Percentiles rank a stretch among this genome's conserved stretches.
Conservation (phyloP, 2,329 filamentous ascomycete genomes). For the Fonsecaea erecta region DNA sequence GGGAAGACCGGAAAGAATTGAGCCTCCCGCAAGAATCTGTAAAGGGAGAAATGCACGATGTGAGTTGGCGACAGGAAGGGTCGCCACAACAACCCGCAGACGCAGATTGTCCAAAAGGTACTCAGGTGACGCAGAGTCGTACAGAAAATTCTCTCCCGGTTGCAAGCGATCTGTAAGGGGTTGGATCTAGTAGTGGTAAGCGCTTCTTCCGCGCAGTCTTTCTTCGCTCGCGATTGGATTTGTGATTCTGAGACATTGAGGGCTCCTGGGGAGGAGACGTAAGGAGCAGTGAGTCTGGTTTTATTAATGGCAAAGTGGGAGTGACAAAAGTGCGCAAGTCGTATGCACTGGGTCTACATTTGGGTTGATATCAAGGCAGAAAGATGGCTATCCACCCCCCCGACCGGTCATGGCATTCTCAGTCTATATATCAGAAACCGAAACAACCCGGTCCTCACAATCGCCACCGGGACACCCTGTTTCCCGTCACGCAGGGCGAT, state of each 20-base stretch:
- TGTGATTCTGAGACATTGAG: constrained; percentile 32
- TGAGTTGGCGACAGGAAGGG: constrained; percentile 27
- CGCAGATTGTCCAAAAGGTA: constrained; percentile 17
- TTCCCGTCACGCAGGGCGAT: constrained; percentile 17
- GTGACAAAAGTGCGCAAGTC: constrained; percentile 9
- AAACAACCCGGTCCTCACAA: constrained; percentile 3
- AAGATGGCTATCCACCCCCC: constrained; percentile 1
- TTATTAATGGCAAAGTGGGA: constrained; percentile 6
- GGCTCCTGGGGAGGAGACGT: constrained; percentile 28
- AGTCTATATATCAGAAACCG: constrained; percentile 28
- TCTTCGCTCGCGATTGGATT: constrained; percentile 22
- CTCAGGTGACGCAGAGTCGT: constrained; percentile 31
- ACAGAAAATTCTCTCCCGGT: constrained; percentile 25
- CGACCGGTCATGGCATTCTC: constrained; percentile 23
- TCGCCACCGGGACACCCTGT: constrained; percentile 13
- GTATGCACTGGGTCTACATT: constrained; percentile 28
- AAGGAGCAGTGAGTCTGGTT: constrained; percentile 8
- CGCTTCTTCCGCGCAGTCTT: constrained; percentile 35
- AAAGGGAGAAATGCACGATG: constrained; percentile 19
- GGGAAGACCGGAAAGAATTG: constrained; percentile 12
- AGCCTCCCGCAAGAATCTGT: constrained; percentile 16
- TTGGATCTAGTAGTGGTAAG: constrained; percentile 29
- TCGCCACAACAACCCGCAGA: constrained; percentile 32
- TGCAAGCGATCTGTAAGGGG: constrained; percentile 29
- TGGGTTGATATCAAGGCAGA: constrained; percentile 17